Percentiles rank a stretch among this genome's conserved stretches.
These are phyloP conservation scores for Cercophora newfieldiana DNA, from an alignment of 495 filamentous ascomycete genomes.

Conservation along the genomic window DNA sequence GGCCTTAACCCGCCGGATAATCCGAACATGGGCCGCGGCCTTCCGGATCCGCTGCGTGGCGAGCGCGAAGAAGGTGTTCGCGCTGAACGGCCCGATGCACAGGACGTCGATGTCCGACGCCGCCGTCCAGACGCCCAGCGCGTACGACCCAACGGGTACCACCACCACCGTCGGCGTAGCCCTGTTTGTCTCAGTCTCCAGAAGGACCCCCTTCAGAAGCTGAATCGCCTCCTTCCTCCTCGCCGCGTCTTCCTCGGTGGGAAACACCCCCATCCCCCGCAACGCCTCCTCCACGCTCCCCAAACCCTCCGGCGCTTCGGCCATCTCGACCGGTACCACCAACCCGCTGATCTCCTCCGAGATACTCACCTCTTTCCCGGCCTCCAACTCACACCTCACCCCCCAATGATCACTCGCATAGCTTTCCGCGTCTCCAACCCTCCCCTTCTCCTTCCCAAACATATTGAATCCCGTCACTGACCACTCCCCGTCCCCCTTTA, in stretches of 20 bases:
- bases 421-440: conserved; percentile 11
- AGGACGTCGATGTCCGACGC: conserved; percentile 60
- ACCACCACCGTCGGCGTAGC: conserved; percentile 43
- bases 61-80: conserved; percentile 56
- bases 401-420: conserved; percentile 61
- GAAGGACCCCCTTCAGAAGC: conserved; percentile 45
- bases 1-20: conserved; percentile 54
- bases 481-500: conserved; percentile 41
- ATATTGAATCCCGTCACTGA: conserved; percentile 41
- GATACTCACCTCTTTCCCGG: conserved; percentile 1
- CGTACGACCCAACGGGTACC: conserved; percentile 60
- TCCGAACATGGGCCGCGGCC: conserved; percentile 33
- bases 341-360: conserved; percentile 22
- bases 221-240: conserved; percentile 43
- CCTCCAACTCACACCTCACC: conserved; percentile 40
- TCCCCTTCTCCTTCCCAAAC: conserved; percentile 46
- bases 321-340: conserved; percentile 29
- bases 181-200: conserved; percentile 10
- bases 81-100: conserved; percentile 56
- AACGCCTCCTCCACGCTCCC: conserved; percentile 26
- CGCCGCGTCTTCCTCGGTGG: conserved; percentile 42
- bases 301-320: conserved; percentile 25
- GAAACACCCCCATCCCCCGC: conserved; percentile 36
- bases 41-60: conserved; percentile 51
- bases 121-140: conserved; percentile 55